phyloP scores from a whole-genome alignment of 2,329 filamentous ascomycete genomes.

The Anthostomella pinea region DNA sequence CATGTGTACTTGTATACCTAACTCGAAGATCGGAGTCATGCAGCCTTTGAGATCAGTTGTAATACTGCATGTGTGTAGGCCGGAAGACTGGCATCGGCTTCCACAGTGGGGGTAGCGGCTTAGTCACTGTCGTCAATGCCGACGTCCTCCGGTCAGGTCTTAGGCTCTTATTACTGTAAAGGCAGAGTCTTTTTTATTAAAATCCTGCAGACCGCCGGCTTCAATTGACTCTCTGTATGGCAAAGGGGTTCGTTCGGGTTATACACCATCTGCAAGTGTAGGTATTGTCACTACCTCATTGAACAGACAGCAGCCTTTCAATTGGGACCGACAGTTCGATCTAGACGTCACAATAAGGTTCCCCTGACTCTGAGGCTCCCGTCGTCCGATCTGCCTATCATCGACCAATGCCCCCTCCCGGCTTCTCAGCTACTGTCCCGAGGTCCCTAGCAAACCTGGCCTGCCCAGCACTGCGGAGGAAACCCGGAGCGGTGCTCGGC shows the following conservation, averaged over 20 bases:
- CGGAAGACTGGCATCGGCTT: background rate
- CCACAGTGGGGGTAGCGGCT: background rate
- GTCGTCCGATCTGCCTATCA: conserved; percentile 13
- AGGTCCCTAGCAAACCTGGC: conserved; percentile 18
- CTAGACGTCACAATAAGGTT: too few species aligned
- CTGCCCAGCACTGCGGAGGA: conserved; percentile 24
- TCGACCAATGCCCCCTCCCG: conserved; percentile 1
- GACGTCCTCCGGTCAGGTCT: too few species aligned
- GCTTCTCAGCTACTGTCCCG: conserved; percentile 5
- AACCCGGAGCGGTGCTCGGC: conserved; percentile 27
- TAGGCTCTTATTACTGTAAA: background rate
- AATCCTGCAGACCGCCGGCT: too few species aligned
- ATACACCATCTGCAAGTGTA: too few species aligned
- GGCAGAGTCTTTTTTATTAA: background rate
- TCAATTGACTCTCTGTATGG: too few species aligned
- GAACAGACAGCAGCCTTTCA: too few species aligned
- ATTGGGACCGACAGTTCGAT: too few species aligned
- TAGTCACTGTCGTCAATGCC: background rate
- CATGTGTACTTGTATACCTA: too few species aligned
- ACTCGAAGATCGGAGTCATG: background rate
- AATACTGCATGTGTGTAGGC: background rate
- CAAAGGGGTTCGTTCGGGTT: conserved; percentile 3
- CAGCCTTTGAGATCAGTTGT: background rate
- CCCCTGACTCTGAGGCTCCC: conserved; percentile 1
- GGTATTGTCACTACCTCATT: too few species aligned